Percentiles rank a stretch among this genome's conserved stretches.
phyloP scores from a whole-genome alignment of 495 filamentous ascomycete genomes.

The Hypomontagnella submonticulosa region DNA sequence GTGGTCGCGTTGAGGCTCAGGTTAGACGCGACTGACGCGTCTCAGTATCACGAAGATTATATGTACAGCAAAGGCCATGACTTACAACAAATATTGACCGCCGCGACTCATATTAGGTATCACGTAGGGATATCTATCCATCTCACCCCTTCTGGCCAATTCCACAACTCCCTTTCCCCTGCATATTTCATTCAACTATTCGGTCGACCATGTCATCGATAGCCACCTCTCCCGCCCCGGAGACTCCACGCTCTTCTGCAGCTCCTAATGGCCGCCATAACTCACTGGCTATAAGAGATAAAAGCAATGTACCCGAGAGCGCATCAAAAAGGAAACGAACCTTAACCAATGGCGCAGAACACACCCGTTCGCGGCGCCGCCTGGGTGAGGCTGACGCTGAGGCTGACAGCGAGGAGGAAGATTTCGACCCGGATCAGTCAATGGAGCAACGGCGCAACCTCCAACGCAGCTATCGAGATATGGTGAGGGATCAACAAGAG shows the following conservation, averaged over 20 bases:
- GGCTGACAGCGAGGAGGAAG: slow-evolving; percentile 58
- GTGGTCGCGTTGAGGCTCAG: slow-evolving; percentile 22
- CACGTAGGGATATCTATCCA: not conserved
- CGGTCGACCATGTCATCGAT: slow-evolving; percentile 40
- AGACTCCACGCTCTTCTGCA: slow-evolving; percentile 29
- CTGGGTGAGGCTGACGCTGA: slow-evolving; percentile 52
- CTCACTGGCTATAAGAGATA: slow-evolving; percentile 47
- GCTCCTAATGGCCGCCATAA: slow-evolving; percentile 31
- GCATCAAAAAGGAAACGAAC: slow-evolving; percentile 64
- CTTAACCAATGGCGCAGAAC: slow-evolving; percentile 57
- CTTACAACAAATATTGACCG: slow-evolving; percentile 1
- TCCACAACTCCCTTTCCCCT: not conserved
- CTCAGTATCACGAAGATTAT: slow-evolving; percentile 14
- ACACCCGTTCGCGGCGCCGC: slow-evolving; percentile 51
- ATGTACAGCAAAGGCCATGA: not conserved
- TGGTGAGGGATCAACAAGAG: slow-evolving; percentile 75
- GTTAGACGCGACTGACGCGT: slow-evolving; percentile 29
- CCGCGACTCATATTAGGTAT: not conserved
- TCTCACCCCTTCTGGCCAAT: not conserved
- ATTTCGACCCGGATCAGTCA: slow-evolving; percentile 91
- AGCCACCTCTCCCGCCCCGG: slow-evolving; percentile 36
- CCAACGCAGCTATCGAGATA: slow-evolving; percentile 73
- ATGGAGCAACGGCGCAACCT: slow-evolving; percentile 78
- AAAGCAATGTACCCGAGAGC: slow-evolving; percentile 48
- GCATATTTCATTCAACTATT: not conserved